These are phyloP conservation scores for Ceratobasidium sp. DNA, from an alignment of 1,284 basidiomycete species.

Conservation along the genomic window DNA sequence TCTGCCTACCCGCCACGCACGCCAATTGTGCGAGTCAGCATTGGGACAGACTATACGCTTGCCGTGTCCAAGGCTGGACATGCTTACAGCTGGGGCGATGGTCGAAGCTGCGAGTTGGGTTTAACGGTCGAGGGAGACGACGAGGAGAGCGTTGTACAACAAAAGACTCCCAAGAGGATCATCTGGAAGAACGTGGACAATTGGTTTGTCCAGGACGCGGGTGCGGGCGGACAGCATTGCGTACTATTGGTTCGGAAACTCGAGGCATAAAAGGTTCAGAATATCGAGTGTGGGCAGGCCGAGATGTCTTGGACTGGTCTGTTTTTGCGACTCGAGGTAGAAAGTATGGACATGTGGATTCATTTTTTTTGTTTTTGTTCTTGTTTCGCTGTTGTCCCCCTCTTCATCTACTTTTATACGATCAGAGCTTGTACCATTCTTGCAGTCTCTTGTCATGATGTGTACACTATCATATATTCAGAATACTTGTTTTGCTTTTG, in stretches of 20 bases:
- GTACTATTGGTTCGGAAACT: conserved; percentile 53
- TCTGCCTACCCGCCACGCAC: conserved; percentile 60
- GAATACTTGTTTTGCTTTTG: conserved; percentile 10
- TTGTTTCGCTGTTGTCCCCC: neutral
- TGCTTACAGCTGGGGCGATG: conserved; percentile 89
- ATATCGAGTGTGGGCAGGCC: neutral
- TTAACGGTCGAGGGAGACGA: conserved; percentile 67
- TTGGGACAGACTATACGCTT: conserved; percentile 85
- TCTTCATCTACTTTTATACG: conserved; percentile 39
- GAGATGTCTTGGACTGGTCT: conserved; percentile 4
- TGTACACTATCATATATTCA: conserved; percentile 35
- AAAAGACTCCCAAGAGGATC: conserved; percentile 64
- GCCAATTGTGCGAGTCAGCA: conserved; percentile 79
- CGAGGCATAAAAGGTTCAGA: conserved; percentile 22
- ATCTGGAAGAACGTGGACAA: conserved; percentile 56
- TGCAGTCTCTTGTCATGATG: conserved; percentile 3
- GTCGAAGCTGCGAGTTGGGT: conserved; percentile 78
- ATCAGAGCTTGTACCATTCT: conserved; percentile 36
- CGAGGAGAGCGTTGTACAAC: conserved; percentile 56
- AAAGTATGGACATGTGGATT: conserved; percentile 11
- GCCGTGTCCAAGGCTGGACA: conserved; percentile 84
- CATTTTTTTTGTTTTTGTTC: conserved; percentile 21
- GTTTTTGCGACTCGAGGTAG: neutral
- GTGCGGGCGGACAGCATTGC: conserved; percentile 64
- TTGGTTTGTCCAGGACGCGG: conserved; percentile 59